Conservation (phyloP, 2,329 filamentous ascomycete genomes). For the Penicillium sp. region DNA sequence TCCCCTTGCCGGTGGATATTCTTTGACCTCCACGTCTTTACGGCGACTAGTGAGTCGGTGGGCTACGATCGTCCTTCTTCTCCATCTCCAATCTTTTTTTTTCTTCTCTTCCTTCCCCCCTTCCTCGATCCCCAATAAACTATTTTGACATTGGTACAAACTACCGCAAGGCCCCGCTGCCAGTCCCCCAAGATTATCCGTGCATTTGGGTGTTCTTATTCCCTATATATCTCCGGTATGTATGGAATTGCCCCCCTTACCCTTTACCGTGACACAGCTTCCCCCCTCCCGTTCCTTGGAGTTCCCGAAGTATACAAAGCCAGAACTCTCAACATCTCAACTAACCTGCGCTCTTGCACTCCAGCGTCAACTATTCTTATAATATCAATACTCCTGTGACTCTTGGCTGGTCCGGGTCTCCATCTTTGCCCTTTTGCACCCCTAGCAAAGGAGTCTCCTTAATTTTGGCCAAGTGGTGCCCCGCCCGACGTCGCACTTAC, state of each 20-base stretch:
- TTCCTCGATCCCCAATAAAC: neutral
- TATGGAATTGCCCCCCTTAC: neutral
- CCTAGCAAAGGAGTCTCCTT: conserved; percentile 7
- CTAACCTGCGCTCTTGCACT: neutral
- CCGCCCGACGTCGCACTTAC: conserved; percentile 13
- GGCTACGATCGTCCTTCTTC: conserved; percentile 12
- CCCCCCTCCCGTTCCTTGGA: conserved; percentile 7
- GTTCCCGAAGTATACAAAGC: conserved; percentile 6
- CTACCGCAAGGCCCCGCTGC: neutral
- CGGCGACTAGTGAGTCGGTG: conserved; percentile 5
- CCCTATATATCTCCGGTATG: conserved; percentile 2
- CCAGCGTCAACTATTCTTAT: neutral
- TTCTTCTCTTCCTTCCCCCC: conserved; percentile 3
- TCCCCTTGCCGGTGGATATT: conserved; percentile 1
- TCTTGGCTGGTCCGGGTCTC: conserved; percentile 33
- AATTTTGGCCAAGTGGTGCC: conserved; percentile 11
- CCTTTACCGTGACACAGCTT: neutral
- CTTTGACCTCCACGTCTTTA: neutral
- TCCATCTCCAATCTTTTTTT: conserved; percentile 1
- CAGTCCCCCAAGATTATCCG: neutral
- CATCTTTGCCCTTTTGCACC: neutral
- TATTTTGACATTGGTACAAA: neutral
- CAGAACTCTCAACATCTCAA: neutral
- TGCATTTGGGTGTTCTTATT: neutral
- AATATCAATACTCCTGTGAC: neutral